A percentile compares a stretch with the other conserved stretches of the same genome.
Conservation (phyloP, 306 rosid genomes). For the Cucumis cinereus region DNA sequence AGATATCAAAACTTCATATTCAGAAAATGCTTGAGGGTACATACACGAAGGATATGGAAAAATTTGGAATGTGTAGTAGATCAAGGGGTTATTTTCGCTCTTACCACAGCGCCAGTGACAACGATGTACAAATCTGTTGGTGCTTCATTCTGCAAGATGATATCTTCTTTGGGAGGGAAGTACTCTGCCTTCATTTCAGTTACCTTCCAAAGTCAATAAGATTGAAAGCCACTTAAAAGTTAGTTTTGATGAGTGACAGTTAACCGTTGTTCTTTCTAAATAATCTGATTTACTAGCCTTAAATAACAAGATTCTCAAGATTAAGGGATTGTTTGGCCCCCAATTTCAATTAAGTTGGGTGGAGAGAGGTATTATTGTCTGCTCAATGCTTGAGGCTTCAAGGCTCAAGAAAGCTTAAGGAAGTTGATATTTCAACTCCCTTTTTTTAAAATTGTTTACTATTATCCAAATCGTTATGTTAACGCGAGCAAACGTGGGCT, state of each 20-base stretch:
- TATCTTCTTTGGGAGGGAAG: constrained; percentile 83
- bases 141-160: constrained; percentile 75
- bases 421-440: too few species aligned
- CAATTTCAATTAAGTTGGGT: too few species aligned
- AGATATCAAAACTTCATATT: not conserved
- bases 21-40: not conserved
- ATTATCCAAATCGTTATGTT: too few species aligned
- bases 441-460: too few species aligned
- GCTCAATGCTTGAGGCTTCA: too few species aligned
- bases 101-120: constrained; percentile 62
- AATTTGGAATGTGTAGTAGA: not conserved
- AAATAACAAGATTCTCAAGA: not conserved
- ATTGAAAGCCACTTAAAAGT: constrained; percentile 4
- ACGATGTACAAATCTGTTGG: constrained; percentile 70
- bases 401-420: too few species aligned
- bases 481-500: too few species aligned
- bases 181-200: constrained; percentile 86
- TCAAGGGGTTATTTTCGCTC: constrained; percentile 4
- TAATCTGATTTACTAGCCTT: not conserved
- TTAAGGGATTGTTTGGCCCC: too few species aligned
- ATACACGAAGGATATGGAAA: not conserved
- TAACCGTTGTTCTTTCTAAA: not conserved
- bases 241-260: not conserved
- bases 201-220: constrained; percentile 35
- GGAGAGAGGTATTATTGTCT: too few species aligned